phyloP scores from a whole-genome alignment of 805 yeast genomes.

The Hanseniaspora lachancei region DNA sequence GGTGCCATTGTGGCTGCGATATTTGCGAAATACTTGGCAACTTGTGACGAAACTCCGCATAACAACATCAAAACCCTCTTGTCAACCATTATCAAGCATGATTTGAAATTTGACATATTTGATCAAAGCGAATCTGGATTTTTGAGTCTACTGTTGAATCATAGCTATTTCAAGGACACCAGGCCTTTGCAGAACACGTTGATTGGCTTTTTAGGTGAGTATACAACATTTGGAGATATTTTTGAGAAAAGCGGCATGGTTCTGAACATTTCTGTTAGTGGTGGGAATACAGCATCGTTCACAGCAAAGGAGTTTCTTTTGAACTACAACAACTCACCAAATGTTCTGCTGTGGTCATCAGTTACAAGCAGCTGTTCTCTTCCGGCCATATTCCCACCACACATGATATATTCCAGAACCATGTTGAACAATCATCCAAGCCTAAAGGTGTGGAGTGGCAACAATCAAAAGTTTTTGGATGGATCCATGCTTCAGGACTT shows the following conservation, averaged over 20 bases:
- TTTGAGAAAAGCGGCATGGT: constrained; percentile 81
- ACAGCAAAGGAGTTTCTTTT: constrained; percentile 83
- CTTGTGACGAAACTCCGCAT: constrained; percentile 34
- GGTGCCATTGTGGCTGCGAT: constrained; percentile 91
- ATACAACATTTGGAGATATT: constrained; percentile 42
- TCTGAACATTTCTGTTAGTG: constrained; percentile 82
- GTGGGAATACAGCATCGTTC: constrained; percentile 49
- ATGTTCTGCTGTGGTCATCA: constrained; percentile 74
- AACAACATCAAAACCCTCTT: constrained; percentile 46
- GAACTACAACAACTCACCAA: constrained; percentile 67
- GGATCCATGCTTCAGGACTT: constrained; percentile 93
- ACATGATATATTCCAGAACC: constrained; percentile 67
- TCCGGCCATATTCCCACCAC: constrained; percentile 78
- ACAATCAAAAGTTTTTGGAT: constrained; percentile 69
- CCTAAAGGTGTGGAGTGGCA: constrained; percentile 62
- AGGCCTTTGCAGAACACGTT: not conserved
- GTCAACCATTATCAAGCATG: constrained; percentile 21
- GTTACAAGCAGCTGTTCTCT: constrained; percentile 89
- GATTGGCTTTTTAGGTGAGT: constrained; percentile 22
- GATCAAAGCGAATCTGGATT: constrained; percentile 15
- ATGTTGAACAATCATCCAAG: constrained; percentile 31
- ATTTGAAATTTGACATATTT: constrained; percentile 35
- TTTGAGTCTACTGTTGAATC: constrained; percentile 25
- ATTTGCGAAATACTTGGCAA: constrained; percentile 64
- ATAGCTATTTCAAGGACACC: constrained; percentile 3